Evolutionary conservation across 1,284 basidiomycete genomes (phyloP), one percentile per base, ranked within the genome.

Genomic region (Microbotryum lychnidis-dioicae): DNA sequence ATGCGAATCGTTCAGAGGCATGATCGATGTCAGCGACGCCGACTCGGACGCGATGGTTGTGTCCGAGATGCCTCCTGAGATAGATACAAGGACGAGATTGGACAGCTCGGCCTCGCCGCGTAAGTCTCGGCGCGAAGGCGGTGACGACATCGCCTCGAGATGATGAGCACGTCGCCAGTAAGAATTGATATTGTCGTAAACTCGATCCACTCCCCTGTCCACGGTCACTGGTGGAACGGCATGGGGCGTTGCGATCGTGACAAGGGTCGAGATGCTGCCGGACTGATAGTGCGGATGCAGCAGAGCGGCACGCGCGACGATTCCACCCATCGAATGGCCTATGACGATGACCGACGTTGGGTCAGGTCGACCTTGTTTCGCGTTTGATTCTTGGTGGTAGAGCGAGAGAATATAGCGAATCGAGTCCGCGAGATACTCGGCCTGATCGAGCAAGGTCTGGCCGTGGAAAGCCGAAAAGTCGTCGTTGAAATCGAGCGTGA

Each of bases 281-380:
- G 61, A 48, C 18, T 63, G 57, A 58, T 75, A 71, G 44, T 74
- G 72, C 2, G 84, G 82, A 18, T 91, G 80, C 14, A 87, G 79
- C 4, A 86, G 80, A 1, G 84, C 67, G 33, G 80, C 73, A 2
- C 80, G 84, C 8, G 90, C 91, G 7, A 94, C 91, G 50, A 97
- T 79, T 3, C 96, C 96, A n/a, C 96, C 96, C 96, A 99, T 99
- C 16, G 93, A 97, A 73, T 98, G 94, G 0, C 87, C 94, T 70
- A 97, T 78, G 60, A 98, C 74, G 42, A 87, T 83, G 53, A 97
- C 83, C 2, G 72, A 69, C 8, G 64, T 63, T 12, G 67, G 71
- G 45, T 54, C 71, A 54, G 66, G 71, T 47, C 46, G 65, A 27
- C 51, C 53, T 8, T 27, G 54, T 50, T 20, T 64, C 54, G 60